Base-by-base conservation (phyloP, 495 filamentous ascomycete genomes). In the Achaetomiella virescens region DNA sequence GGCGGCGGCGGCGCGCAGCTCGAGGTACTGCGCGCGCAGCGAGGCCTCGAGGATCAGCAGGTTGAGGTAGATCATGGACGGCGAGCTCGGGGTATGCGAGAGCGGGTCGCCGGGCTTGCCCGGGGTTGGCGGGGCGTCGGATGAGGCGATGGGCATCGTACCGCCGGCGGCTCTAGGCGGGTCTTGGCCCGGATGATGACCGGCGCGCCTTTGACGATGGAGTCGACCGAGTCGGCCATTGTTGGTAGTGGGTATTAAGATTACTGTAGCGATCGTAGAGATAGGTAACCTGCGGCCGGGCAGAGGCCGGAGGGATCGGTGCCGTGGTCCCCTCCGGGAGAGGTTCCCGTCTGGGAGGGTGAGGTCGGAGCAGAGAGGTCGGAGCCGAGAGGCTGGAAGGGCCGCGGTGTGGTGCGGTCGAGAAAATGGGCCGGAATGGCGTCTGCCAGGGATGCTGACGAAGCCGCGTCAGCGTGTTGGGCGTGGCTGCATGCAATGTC, bases 11-110 rank as follows among this genome's bases (percentile, higher is more conserved):
- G 90, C 85, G 21, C 90, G 89, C 44, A 97, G 79, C 52, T 88
- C 84, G 48, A 99, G 81, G 70, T 95, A 97, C 65, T 99, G 93
- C 18, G 87, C 84, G 41, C 93, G 91, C 22, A 99, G 78, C 14
- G 90, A 95, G 46, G 90, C 90, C 71, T 99, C 93, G 66, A 99
- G 86, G 62, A 99, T 92, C 49, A 99, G 78, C 36, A 99, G 87
- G 69, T 99, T 99, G 61, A 97, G 81, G 75, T 97, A 99, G 64
- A 97, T 96, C 74, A 97, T 95, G n/a, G 89, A 89, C 44, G 67
- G 92, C 27, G 91, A 90, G 57, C 87, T 92, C 11, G 93, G 92
- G 27, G 95, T 82, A 38, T 84, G 81, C 53, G 85, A 84, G 45
- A 90, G 77, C 37, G 91, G 91, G 69, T 96, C 88, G 61, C 73